Percentiles rank a stretch among this genome's conserved stretches.
Evolutionary conservation across 306 rosid species (phyloP).

Genomic region (Adenanthera pavonina): DNA sequence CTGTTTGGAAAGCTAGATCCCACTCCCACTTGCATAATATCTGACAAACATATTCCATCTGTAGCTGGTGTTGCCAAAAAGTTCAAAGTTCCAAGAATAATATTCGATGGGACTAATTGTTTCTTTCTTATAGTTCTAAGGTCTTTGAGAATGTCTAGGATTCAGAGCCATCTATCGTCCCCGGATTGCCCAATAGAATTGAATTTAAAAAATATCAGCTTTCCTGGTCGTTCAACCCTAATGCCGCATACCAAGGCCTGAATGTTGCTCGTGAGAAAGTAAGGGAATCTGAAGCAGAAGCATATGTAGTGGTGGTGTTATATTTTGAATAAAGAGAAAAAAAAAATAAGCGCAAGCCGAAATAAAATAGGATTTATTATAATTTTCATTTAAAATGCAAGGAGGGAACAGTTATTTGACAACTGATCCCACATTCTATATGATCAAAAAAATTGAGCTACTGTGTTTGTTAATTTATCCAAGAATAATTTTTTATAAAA

Average conservation of each 20-base stretch:
- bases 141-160: slow-evolving; percentile 20
- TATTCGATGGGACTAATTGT: slow-evolving; percentile 46
- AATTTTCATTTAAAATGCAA: too few relatives aligned
- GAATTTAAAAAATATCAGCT: slow-evolving; percentile 40
- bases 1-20: slow-evolving; percentile 40
- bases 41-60: slow-evolving; percentile 50
- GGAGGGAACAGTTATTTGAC: too few relatives aligned
- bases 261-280: slow-evolving; percentile 18
- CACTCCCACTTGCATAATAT: slow-evolving; percentile 52
- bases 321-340: too few relatives aligned
- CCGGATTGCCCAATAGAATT: slow-evolving; percentile 39
- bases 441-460: too few relatives aligned
- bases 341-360: too few relatives aligned
- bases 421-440: too few relatives aligned
- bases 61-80: slow-evolving; percentile 38
- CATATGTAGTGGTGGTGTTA: slow-evolving; percentile 50
- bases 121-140: slow-evolving; percentile 36
- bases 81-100: slow-evolving; percentile 54
- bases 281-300: slow-evolving; percentile 2
- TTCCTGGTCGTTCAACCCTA: slow-evolving; percentile 10
- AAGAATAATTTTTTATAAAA: too few relatives aligned
- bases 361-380: too few relatives aligned
- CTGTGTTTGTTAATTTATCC: too few relatives aligned
- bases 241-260: background rate
- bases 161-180: slow-evolving; percentile 33